phyloP scores from a whole-genome alignment of 129 eudicot genomes.

The Chrysanthemum makinoi region DNA sequence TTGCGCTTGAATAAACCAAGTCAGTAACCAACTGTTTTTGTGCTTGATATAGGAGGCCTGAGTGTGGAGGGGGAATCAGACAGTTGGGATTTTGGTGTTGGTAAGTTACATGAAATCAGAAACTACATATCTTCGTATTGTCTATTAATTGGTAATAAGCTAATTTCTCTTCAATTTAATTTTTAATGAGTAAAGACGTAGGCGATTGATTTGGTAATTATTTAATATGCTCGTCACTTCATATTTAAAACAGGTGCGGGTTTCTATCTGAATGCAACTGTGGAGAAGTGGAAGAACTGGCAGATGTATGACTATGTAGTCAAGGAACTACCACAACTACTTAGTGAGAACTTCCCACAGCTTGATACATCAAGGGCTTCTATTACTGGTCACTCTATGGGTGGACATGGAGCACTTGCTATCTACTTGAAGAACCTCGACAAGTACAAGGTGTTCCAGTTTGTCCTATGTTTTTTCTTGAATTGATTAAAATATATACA shows the following conservation, averaged over 20 bases:
- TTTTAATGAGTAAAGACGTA: background rate
- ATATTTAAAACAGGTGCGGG: constrained; percentile 73
- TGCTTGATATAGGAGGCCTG: constrained; percentile 68
- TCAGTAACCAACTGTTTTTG: constrained; percentile 16
- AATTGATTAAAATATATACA: too few species aligned
- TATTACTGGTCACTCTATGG: constrained; percentile 79
- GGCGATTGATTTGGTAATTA: constrained; percentile 12
- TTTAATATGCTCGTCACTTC: constrained; percentile 8
- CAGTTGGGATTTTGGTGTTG: constrained; percentile 98
- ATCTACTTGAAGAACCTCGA: constrained; percentile 87
- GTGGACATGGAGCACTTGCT: constrained; percentile 96
- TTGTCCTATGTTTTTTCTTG: background rate
- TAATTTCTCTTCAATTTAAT: background rate
- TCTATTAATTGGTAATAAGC: background rate
- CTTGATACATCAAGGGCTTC: constrained; percentile 91
- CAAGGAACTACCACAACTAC: constrained; percentile 84
- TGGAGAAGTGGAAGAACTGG: constrained; percentile 99
- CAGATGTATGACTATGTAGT: constrained; percentile 90
- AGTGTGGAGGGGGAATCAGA: constrained; percentile 97
- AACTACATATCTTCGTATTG: constrained; percentile 11
- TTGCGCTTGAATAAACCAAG: background rate
- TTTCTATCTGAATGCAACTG: constrained; percentile 90
- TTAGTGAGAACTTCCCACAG: constrained; percentile 73
- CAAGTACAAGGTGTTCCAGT: constrained; percentile 73
- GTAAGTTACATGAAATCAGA: constrained; percentile 38